Evolutionary conservation across 1,139 yeast species (phyloP), one percentile per base, ranked within the genome.

Genomic region (Suhomyces choctaworum): DNA sequence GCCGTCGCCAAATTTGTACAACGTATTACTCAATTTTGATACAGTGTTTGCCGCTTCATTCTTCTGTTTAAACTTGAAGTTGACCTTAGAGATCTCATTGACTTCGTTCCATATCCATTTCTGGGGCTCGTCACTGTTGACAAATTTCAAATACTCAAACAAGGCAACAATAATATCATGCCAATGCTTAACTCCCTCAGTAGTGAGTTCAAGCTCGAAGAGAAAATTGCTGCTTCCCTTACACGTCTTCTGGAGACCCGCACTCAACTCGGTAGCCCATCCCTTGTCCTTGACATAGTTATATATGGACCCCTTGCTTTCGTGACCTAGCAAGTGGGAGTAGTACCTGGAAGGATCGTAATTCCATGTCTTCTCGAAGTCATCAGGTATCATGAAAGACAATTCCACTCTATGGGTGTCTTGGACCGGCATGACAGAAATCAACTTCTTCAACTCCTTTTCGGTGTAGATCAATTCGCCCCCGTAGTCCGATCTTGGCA

Each of bases 241-340:
- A 31, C 90, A 82, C 9, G 88, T 75, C 31, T 76, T 76, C 52
- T 77, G 73, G 27, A 79, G 74, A 7, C 96, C 96, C 21, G 92
- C 80, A 22, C 88, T 77, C 35, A 92, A 70, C 11, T 77, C 82
- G 44, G 78, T 83, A 5, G 89, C 95, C 88, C 92, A 87, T 8
- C 92, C 86, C 44, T 74, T 66, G 27, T 66, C 62, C 60, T 89
- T 90, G 45, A 90, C 73, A 46, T 70, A 73, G 36, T 80, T 74
- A 24, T 87, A 68, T 12, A 92, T 60, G 1, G 96, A 87, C 1
- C 97, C 97, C 35, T 80, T 71, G 36, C 88, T 87, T 63, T 92
- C 97, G 57, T 92, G 97, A 22, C 98, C 97, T 37, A 92, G 63
- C 39, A 92, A 67, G 57, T 90, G 97, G 16, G 92, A 77, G 47